Conservation (phyloP, 2,329 filamentous ascomycete genomes). For the Fusarium verticillioides region DNA sequence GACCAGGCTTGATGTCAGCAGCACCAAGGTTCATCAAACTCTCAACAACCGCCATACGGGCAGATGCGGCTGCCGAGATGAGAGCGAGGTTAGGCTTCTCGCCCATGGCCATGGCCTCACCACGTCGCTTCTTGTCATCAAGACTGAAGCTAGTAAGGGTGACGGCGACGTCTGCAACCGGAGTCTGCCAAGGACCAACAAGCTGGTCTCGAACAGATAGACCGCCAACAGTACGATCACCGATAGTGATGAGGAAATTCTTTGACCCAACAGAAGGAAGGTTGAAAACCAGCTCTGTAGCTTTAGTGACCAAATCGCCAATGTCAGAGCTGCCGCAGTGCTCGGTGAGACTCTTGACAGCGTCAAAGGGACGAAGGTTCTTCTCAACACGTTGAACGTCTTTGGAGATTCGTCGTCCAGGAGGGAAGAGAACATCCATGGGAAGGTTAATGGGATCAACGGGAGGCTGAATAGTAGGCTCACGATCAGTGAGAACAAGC, state of each 20-base stretch:
- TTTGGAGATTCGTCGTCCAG: conserved; percentile 53
- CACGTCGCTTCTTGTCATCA: conserved; percentile 74
- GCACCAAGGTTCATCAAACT: conserved; percentile 93
- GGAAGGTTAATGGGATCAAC: conserved; percentile 82
- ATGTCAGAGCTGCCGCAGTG: conserved; percentile 66
- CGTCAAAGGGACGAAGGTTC: conserved; percentile 80
- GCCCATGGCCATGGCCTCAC: conserved; percentile 98
- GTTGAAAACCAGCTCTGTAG: conserved; percentile 82
- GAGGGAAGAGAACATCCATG: conserved; percentile 89
- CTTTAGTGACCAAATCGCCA: conserved; percentile 57
- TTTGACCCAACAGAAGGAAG: conserved; percentile 96
- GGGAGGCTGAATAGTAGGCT: conserved; percentile 76
- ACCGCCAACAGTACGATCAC: conserved; percentile 90
- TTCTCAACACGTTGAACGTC: conserved; percentile 43
- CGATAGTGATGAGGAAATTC: conserved; percentile 96
- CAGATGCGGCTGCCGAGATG: conserved; percentile 89
- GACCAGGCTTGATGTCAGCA: conserved; percentile 64
- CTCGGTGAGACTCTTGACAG: conserved; percentile 70
- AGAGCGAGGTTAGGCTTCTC: conserved; percentile 90
- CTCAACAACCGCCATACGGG: conserved; percentile 96
- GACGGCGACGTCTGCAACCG: conserved; percentile 93
- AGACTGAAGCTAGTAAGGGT: conserved; percentile 82
- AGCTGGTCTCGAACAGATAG: conserved; percentile 92
- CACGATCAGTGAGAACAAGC: conserved; percentile 83
- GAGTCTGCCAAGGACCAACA: conserved; percentile 95